Evolutionary conservation across 129 eudicot species (phyloP), one percentile per base, ranked within the genome.

Genomic region (Artemisia argyi): DNA sequence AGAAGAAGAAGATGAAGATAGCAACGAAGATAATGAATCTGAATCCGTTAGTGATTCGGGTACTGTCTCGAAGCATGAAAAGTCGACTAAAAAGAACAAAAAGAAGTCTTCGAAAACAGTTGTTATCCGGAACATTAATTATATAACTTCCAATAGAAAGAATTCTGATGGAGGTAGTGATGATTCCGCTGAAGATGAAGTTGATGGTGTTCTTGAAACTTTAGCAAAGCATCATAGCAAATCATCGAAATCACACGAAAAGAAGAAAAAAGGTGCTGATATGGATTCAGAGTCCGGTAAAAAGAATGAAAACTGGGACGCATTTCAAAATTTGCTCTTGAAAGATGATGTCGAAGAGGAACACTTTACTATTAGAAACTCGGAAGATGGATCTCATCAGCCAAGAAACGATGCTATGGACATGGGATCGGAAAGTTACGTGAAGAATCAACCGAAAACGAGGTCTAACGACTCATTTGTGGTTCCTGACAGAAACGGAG

Each of bases 111-210:
- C 99, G 51, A 94, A 89, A 76, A 94, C 90, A 1, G 99, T 94
- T 17, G 97, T 94, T 42, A 94, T 94, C 35, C 97, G 99, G 49
- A 94, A 94, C 75, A 88, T 94, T 67, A 94, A 94, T 64, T 94
- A 94, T 76, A 90, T 94, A 15, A 87, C 96, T 61, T 93, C 98
- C 35, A 83, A 89, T 69, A 83, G 82, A 76, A 85, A 78, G 80
- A 78, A 83, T 77, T 90, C 82, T 20, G 96, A 85, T 65, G 87
- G 87, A 9, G 88, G 76, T 11, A 86, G 78, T 28, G 84, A 76
- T 70, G 81, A 86, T 71, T 85, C 95, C 7, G 88, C 52, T 32
- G 91, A 73, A 18, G 74, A 76, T 67, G 85, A 74, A 69, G 86
- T 93, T 30, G 85, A 87, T 17, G 90, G 84, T 72, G 98, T 88